These are phyloP conservation scores for Botryotinia globosa DNA, from an alignment of 2,329 filamentous ascomycete genomes.

Conservation along the genomic window DNA sequence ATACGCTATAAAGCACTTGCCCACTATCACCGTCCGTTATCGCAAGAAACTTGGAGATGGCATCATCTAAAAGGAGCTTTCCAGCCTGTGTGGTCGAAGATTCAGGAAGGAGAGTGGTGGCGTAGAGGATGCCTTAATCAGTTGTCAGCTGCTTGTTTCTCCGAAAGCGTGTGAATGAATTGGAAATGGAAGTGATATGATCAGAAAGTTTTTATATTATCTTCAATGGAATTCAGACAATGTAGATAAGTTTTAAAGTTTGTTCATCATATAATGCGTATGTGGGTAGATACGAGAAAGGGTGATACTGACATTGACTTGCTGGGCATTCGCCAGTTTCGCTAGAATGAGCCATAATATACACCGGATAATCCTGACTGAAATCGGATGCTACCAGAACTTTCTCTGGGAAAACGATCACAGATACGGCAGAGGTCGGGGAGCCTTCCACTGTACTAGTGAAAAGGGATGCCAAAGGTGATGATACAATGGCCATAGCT, in stretches of 20 bases:
- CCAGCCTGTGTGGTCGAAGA: slow-evolving; percentile 24
- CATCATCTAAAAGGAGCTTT: slow-evolving; percentile 24
- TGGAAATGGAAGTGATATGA: slow-evolving; percentile 42
- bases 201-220: slow-evolving; percentile 91
- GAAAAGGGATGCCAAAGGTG: slow-evolving; percentile 65
- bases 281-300: slow-evolving; percentile 26
- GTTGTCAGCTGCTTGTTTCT: slow-evolving; percentile 27
- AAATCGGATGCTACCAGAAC: slow-evolving; percentile 43
- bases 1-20: slow-evolving; percentile 49
- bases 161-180: slow-evolving; percentile 18
- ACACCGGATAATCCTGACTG: slow-evolving; percentile 48
- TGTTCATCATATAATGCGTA: slow-evolving; percentile 73
- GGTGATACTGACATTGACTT: slow-evolving; percentile 76
- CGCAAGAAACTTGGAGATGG: slow-evolving; percentile 36
- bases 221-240: slow-evolving; percentile 97
- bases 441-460: slow-evolving; percentile 69
- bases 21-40: slow-evolving; percentile 34
- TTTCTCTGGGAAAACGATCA: slow-evolving; percentile 62
- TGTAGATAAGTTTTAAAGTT: slow-evolving; percentile 98
- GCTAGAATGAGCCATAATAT: slow-evolving; percentile 72
- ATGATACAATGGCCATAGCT: slow-evolving; percentile 67
- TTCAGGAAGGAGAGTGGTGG: slow-evolving; percentile 28
- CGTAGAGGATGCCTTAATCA: slow-evolving; percentile 40
- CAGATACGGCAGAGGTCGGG: slow-evolving; percentile 69
- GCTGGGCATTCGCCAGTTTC: slow-evolving; percentile 88